These are phyloP conservation scores for Rosa hybrid DNA, from an alignment of 331 rosid genomes.

Conservation along the genomic window DNA sequence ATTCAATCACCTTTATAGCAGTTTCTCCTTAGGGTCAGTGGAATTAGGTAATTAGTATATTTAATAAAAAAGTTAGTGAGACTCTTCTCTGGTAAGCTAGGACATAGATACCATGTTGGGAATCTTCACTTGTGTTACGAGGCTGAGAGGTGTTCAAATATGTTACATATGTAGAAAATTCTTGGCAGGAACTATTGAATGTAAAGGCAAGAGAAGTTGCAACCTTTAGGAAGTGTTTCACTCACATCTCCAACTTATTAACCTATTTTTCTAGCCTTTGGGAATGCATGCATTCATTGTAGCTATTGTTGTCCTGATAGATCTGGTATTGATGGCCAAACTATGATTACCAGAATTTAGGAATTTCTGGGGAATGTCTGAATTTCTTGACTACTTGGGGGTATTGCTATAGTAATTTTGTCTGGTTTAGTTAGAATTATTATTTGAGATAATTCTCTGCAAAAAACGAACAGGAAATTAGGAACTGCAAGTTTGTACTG, in stretches of 20 bases:
- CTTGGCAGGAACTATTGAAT: not conserved
- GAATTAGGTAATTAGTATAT: not conserved
- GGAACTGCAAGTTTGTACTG: not conserved
- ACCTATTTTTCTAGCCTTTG: not conserved
- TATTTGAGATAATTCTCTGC: not conserved
- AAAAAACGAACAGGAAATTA: not conserved
- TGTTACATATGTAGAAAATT: not conserved
- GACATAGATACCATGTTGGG: not conserved
- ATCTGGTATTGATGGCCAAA: not conserved
- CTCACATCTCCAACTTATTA: not conserved
- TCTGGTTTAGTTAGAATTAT: not conserved
- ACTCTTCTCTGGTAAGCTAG: not conserved
- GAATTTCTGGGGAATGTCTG: not conserved
- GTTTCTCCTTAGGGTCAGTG: not conserved
- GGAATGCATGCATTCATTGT: not conserved
- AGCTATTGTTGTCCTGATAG: not conserved
- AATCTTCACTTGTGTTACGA: not conserved
- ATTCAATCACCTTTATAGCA: not conserved
- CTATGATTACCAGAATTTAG: not conserved
- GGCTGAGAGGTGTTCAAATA: not conserved
- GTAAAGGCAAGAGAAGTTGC: constrained; percentile 6
- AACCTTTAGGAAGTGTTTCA: not conserved
- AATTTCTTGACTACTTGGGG: not conserved
- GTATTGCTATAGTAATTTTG: not conserved
- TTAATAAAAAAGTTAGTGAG: not conserved